Evolutionary conservation across 1,284 basidiomycete species (phyloP), one percentile per base, ranked within the genome.

Genomic region (Ustilago cynodontis): DNA sequence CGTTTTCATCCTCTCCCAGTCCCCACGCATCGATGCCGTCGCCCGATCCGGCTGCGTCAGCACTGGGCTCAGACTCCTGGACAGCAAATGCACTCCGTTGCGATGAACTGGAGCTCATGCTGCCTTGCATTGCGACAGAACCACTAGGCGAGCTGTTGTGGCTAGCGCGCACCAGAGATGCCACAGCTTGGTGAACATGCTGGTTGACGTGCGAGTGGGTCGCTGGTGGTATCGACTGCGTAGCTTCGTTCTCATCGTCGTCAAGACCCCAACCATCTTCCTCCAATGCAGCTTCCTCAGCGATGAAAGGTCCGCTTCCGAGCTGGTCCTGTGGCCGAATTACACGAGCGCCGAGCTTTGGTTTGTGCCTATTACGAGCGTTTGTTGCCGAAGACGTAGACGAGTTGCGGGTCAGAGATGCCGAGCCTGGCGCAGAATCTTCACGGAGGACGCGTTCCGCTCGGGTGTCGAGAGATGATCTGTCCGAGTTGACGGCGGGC

Each of bases 281-380:
- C 41, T 79, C 77, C 20, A 43, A 20, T n/a, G 41, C 41, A 1
- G 63, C 70, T 20, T 79, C 78, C 28, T 78, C 63, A 8, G 73
- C 68, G 33, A 73, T 72, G 50, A 82, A 72, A 31, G 80, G 80
- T 13, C 80, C 80, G 49, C 74, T 81, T 8, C 80, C 80, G 8
- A 82, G 63, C 59, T 82, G 78, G 29, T 81, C 80, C 26, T 70
- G 65, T 16, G 79, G 77, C 18, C 67, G 64, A 20, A 82, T 71
- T 3, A 82, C 63, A 22, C 80, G 67, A 16, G 75, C 80, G 16
- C 80, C 80, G 1, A 81, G 61, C 47, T 73, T 77, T 6, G 75
- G 63, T 41, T 60, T 73, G 45, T 65, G 53, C 50, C 60, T 64
- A 41, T 43, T 67, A 13, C 75, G 75, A 1, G 70, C 54, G 18